Evolutionary conservation across 768 basidiomycete genomes (phyloP).

Genomic region (Leucosporidium creatinivorum): DNA sequence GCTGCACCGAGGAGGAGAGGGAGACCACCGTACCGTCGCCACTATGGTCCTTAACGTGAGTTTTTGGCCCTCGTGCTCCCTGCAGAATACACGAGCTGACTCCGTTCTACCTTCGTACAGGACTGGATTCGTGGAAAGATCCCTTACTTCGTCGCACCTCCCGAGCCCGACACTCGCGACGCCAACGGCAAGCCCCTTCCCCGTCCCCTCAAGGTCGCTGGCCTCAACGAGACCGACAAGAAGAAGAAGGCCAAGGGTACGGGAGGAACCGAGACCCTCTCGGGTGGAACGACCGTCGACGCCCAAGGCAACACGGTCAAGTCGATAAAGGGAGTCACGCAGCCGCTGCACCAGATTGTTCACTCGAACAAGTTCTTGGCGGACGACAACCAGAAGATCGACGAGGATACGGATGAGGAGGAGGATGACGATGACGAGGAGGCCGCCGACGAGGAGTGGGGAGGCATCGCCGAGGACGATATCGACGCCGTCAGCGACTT

Average conservation of each 20-base stretch:
- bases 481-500: conserved; percentile 39
- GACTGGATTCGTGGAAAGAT: conserved; percentile 95
- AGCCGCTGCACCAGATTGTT: conserved; percentile 40
- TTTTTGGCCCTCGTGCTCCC: background rate
- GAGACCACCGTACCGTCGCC: conserved; percentile 81
- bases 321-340: conserved; percentile 35
- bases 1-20: conserved; percentile 86
- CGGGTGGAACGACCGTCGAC: conserved; percentile 39
- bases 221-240: background rate
- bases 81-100: background rate
- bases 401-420: conserved; percentile 20
- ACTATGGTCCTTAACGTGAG: conserved; percentile 79
- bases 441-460: conserved; percentile 33
- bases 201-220: conserved; percentile 18
- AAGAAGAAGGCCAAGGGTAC: conserved; percentile 20
- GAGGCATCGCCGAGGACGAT: conserved; percentile 40
- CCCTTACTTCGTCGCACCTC: conserved; percentile 90
- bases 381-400: conserved; percentile 30
- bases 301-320: conserved; percentile 45
- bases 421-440: conserved; percentile 13
- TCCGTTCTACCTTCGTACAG: conserved; percentile 3
- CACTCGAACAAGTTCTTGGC: conserved; percentile 35
- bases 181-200: conserved; percentile 36
- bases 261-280: conserved; percentile 29
- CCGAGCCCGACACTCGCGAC: conserved; percentile 58